Percentiles rank a stretch among this genome's conserved stretches.
Evolutionary conservation across 2,329 filamentous ascomycete genomes (phyloP).

Genomic region (Drechmeria coniospora): DNA sequence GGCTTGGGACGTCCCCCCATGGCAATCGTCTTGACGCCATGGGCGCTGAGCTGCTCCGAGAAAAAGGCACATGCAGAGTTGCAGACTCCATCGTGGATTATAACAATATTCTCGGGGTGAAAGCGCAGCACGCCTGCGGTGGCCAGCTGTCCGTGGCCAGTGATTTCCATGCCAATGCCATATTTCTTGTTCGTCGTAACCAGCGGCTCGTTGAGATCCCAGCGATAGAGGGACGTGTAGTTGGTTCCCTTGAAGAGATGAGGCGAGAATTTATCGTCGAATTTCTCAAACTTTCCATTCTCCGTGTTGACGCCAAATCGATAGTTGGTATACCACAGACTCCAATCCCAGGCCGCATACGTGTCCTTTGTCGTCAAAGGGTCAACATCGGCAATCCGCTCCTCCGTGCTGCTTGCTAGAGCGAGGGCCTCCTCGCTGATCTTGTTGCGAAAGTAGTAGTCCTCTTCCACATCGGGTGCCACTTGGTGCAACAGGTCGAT

Average conservation of each 20-base stretch:
- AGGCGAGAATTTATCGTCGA: constrained; percentile 27
- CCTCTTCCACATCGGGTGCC: too few species aligned
- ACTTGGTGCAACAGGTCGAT: too few species aligned
- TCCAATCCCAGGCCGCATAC: too few species aligned
- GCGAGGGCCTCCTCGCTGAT: too few species aligned
- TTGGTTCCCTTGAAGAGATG: constrained; percentile 29
- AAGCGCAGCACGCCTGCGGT: constrained; percentile 29
- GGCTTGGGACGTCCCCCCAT: constrained; percentile 32
- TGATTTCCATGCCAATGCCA: constrained; percentile 16
- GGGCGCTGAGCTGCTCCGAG: constrained; percentile 34
- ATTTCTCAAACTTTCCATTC: constrained; percentile 37
- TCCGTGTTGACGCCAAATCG: too few species aligned
- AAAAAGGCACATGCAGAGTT: constrained; percentile 43
- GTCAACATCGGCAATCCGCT: too few species aligned
- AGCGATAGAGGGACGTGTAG: constrained; percentile 37
- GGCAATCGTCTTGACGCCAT: constrained; percentile 35
- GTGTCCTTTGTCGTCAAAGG: too few species aligned
- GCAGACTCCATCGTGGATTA: constrained; percentile 45
- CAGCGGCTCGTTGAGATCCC: constrained; percentile 30
- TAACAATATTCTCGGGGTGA: constrained; percentile 38
- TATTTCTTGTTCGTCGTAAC: constrained; percentile 21
- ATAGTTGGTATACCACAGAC: too few species aligned
- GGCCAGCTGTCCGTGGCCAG: constrained; percentile 25
- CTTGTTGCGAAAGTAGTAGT: too few species aligned
- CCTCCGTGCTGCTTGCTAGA: too few species aligned